Percentiles rank a stretch among this genome's conserved stretches.
phyloP scores from a whole-genome alignment of 116 monocot species.

The Trichopus zeylanicus region DNA sequence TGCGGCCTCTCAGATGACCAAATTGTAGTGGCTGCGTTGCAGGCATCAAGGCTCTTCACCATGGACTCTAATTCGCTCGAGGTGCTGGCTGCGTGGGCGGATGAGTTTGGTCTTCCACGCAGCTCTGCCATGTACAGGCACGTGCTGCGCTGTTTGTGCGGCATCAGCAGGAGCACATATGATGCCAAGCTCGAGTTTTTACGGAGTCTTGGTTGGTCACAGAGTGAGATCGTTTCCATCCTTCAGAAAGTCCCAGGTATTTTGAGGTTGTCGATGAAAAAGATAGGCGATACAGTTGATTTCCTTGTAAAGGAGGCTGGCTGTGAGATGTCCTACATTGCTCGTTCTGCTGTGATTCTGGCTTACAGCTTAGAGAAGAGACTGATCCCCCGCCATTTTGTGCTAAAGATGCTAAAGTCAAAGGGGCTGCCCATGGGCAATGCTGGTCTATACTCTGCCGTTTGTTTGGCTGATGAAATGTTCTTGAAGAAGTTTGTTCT shows the following conservation, averaged over 20 bases:
- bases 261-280: not conserved
- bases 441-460: not conserved
- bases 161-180: not conserved
- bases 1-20: conserved; percentile 6
- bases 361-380: conserved; percentile 17
- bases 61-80: not conserved
- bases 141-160: not conserved
- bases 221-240: not conserved
- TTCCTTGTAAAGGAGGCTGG: conserved; percentile 15
- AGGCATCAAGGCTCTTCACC: not conserved
- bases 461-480: not conserved
- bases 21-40: not conserved
- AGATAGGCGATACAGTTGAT: conserved; percentile 6
- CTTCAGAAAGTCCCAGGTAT: conserved; percentile 9
- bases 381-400: conserved; percentile 11
- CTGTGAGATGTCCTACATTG: conserved; percentile 9
- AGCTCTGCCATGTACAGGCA: conserved; percentile 3
- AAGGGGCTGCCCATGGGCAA: not conserved
- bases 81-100: not conserved
- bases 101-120: not conserved
- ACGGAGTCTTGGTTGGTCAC: conserved; percentile 21
- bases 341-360: conserved; percentile 9
- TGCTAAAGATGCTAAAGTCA: conserved; percentile 16
- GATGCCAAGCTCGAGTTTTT: conserved; percentile 15
- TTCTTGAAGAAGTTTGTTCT: not conserved